Percentiles rank a stretch among this genome's conserved stretches.
These are phyloP conservation scores for Colletotrichum sidae DNA, from an alignment of 2,329 filamentous ascomycete genomes.

Conservation along the genomic window DNA sequence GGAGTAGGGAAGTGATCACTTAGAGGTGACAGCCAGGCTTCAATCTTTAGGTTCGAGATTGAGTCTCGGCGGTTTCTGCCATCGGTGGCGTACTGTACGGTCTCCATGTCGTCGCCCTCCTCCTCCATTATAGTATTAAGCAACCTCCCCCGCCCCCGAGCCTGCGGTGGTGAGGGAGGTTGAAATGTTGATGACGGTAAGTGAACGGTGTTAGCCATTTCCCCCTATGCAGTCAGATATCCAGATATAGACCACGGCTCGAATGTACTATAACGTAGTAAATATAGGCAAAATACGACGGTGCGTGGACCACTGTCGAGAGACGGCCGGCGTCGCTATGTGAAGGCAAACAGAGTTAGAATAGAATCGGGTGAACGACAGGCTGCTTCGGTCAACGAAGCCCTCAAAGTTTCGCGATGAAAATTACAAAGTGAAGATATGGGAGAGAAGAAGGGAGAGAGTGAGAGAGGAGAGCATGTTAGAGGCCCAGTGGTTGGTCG, in stretches of 20 bases:
- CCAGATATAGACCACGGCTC: conserved; percentile 35
- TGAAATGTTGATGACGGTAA: conserved; percentile 56
- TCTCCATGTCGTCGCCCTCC: conserved; percentile 58
- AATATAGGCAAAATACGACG: conserved; percentile 34
- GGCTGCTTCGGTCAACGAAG: conserved; percentile 60
- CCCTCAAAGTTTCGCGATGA: conserved; percentile 42
- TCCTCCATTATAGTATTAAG: conserved; percentile 77
- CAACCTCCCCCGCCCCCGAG: conserved; percentile 61
- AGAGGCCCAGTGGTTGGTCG: conserved; percentile 26
- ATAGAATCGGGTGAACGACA: conserved; percentile 49
- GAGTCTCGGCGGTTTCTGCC: conserved; percentile 43
- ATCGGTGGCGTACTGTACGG: conserved; percentile 40
- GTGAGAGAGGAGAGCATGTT: not conserved
- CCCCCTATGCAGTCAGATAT: conserved; percentile 48
- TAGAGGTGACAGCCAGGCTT: conserved; percentile 69
- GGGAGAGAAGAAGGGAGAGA: conserved; percentile 36
- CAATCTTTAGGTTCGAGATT: conserved; percentile 61
- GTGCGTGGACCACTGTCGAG: conserved; percentile 32
- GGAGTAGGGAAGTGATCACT: conserved; percentile 79
- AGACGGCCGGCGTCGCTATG: conserved; percentile 51
- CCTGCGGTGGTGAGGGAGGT: conserved; percentile 66
- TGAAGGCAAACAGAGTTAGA: conserved; percentile 33
- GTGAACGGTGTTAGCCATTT: conserved; percentile 60
- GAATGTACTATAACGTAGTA: conserved; percentile 22
- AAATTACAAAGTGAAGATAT: conserved; percentile 38